Conservation (phyloP, 2,329 filamentous ascomycete genomes). For the Verticillium zaregamsianum region DNA sequence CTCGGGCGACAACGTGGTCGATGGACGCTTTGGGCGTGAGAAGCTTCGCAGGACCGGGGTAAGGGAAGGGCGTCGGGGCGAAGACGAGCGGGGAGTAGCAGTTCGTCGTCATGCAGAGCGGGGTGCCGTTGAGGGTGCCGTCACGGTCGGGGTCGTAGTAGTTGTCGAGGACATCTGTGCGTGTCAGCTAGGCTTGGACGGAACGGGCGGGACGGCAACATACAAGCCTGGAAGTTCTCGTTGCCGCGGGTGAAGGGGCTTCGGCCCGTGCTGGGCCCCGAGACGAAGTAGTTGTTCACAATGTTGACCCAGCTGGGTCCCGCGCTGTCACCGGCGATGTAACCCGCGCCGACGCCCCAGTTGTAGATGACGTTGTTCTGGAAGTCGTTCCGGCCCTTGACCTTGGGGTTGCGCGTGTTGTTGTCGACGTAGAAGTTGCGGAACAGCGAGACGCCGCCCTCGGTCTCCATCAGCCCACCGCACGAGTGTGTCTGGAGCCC, state of each 20-base stretch:
- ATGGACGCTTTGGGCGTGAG: slow-evolving; percentile 35
- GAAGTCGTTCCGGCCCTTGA: slow-evolving; percentile 53
- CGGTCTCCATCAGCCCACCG: slow-evolving; percentile 46
- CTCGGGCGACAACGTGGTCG: slow-evolving; percentile 30
- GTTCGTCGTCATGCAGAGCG: slow-evolving; percentile 33
- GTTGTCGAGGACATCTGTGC: slow-evolving; percentile 42
- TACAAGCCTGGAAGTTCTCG: slow-evolving; percentile 45
- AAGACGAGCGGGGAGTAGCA: slow-evolving; percentile 45
- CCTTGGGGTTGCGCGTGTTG: slow-evolving; percentile 53
- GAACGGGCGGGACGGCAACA: slow-evolving; percentile 5
- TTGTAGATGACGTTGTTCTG: slow-evolving; percentile 51
- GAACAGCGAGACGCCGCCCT: slow-evolving; percentile 45
- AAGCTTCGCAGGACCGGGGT: slow-evolving; percentile 35
- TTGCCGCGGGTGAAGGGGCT: slow-evolving; percentile 53
- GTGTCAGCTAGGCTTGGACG: not conserved
- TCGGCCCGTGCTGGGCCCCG: slow-evolving; percentile 43
- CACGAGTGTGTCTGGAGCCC: slow-evolving; percentile 50
- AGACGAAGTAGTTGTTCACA: slow-evolving; percentile 54
- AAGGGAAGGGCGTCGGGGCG: slow-evolving; percentile 31
- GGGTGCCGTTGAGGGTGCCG: slow-evolving; percentile 42
- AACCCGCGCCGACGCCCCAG: slow-evolving; percentile 49
- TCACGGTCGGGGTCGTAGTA: slow-evolving; percentile 47
- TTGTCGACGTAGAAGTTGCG: slow-evolving; percentile 54
- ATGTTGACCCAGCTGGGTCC: slow-evolving; percentile 46
- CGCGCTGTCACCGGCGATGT: slow-evolving; percentile 47